Evolutionary conservation across 1,139 yeast genomes (phyloP), one percentile per base, ranked within the genome.

Genomic region (Suhomyces taliae): DNA sequence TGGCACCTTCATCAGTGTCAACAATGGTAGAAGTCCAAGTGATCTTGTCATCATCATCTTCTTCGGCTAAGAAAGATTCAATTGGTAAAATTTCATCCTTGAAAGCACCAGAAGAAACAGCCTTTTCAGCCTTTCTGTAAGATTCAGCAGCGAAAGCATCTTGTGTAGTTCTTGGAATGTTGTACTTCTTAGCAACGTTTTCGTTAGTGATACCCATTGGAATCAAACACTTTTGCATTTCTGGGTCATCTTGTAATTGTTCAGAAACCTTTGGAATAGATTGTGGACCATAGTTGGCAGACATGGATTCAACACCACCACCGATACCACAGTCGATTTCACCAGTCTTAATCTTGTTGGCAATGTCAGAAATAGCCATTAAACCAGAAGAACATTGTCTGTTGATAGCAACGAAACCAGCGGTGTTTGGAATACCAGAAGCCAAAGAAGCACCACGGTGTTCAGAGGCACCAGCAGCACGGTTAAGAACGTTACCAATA

Each of bases 311-410:
- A 46, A 83, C 95, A 64, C 98, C 98, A 44, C 85, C 85, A 40
- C 95, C 98, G 49, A 91, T 74, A 53, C 98, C 98, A 62, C 93
- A 78, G 57, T 85, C 90, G 58, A 91, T 90, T 76, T 90, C 96
- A 39, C 97, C 97, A 51, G 81, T 73, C 58, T 77, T 74, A 65
- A 91, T 91, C 74, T 89, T 88, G 73, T 87, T 88, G 59, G 97
- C 96, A 61, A 91, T 81, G 64, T 87, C 95, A 57, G 88, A 85
- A 38, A 90, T 82, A 24, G 97, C 95, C 79, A 90, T 87, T 59
- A 91, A 76, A 40, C 97, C 97, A 3, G 96, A 88, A 8, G 97
- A 89, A 69, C 98, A 91, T 69, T 90, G 97, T 72, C 98, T 83
- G 76, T 91, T 91, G 56, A 91, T 61, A 29, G 96, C 93, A 58